phyloP scores from a whole-genome alignment of 495 filamentous ascomycete species.

The Thozetella sp. region DNA sequence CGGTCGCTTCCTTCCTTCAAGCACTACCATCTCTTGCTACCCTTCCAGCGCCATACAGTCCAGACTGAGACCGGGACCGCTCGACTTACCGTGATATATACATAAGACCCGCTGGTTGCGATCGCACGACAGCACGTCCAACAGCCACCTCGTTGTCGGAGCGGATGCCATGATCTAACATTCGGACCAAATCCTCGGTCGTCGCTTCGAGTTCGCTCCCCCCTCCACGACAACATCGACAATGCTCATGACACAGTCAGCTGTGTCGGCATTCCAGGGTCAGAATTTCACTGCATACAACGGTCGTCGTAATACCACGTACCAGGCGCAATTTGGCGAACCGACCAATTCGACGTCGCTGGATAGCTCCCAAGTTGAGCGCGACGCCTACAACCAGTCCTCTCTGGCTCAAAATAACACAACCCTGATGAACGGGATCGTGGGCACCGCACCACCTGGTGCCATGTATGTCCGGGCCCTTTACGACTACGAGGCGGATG shows the following conservation, averaged over 20 bases:
- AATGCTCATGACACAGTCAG: constrained; percentile 54
- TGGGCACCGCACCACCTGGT: constrained; percentile 70
- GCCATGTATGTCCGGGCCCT: constrained; percentile 92
- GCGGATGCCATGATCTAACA: constrained; percentile 7
- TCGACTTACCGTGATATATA: background rate
- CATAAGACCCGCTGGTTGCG: background rate
- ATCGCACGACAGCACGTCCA: background rate
- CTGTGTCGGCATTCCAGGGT: constrained; percentile 47
- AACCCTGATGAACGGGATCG: constrained; percentile 68
- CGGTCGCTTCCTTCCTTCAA: background rate
- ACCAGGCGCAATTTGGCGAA: constrained; percentile 26
- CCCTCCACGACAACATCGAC: constrained; percentile 24
- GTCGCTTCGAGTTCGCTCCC: background rate
- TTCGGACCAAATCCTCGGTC: constrained; percentile 9
- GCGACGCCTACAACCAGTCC: constrained; percentile 23
- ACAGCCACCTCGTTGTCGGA: constrained; percentile 3
- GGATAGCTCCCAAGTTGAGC: constrained; percentile 34
- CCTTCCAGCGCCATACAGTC: background rate
- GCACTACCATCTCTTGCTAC: background rate
- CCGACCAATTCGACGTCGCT: constrained; percentile 34
- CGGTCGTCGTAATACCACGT: constrained; percentile 11
- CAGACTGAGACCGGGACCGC: background rate
- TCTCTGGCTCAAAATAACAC: constrained; percentile 14
- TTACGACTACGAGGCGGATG: constrained; percentile 97
- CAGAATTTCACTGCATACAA: constrained; percentile 40